Evolutionary conservation across 441 rosid species (phyloP), one percentile per base, ranked within the genome.

Genomic region (Syzygium malaccense): DNA sequence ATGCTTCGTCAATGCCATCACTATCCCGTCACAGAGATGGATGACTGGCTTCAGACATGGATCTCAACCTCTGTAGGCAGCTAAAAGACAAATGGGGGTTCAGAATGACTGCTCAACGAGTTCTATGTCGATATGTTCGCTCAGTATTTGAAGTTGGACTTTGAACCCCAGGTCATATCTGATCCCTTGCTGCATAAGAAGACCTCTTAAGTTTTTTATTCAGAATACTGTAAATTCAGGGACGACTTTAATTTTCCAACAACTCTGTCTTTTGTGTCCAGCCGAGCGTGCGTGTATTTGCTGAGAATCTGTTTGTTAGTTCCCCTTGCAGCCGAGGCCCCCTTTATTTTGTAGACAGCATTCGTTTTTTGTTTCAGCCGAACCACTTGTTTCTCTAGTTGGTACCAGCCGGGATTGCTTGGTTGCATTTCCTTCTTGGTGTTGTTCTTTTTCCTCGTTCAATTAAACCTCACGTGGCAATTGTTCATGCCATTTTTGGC

Each of bases 51-150:
- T 91, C 98, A 2, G 98, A 98, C 89, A 95, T 98, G 98, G 98
- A 98, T 91, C 94, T 97, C 66, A 97, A 96, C 94, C 96, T 98
- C 88, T 98, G 99, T 54, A 90, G 99, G 91, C 99, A 98, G 89
- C 91, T 92, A 87, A 98, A 97, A 90, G 99, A 98, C 92, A 96
- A 95, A 91, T 98, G 99, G 99, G 97, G 99, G 30, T 96, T 98
- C 89, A 91, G 95, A 88, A 95, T 95, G 99, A 97, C 98, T 91
- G 97, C 98, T 17, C 93, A 98, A 98, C 8, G 98, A 96, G 68
- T 48, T 94, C 49, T 96, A 96, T 87, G 95, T 95, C 9, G 95
- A 94, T 85, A 54, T 95, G 92, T 92, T 98, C 55, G 92, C 88
- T 17, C 87, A 58, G 26, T 98, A 98, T 86, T 56, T 93, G 90